Base-by-base conservation (phyloP, 768 basidiomycete species). In the Mycena vitilis region DNA sequence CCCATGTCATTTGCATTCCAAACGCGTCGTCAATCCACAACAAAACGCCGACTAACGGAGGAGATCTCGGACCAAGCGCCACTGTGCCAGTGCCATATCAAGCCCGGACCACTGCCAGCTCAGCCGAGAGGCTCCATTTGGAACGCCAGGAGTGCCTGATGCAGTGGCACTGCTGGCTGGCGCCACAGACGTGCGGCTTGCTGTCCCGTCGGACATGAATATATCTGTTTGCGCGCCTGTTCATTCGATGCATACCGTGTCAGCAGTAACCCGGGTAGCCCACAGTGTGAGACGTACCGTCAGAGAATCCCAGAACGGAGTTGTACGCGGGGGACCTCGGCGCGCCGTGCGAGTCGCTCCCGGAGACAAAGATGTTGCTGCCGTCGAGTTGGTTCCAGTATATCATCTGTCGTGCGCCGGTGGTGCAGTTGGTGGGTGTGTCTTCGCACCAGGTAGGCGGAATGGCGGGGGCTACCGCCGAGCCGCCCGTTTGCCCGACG, bases 361-460 rank as follows among this genome's bases (percentile, higher is more conserved):
- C 82, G 20, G 75, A 75, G 15, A 82, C 75, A 16, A 75, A 66
- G 45, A 85, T 81, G 53, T 85, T 85, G 52, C 82, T 82, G 1
- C 81, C 83, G 40, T 83, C 82, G 1, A 75, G 68, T 63, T 84
- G 84, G 65, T 83, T 76, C 80, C 80, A 84, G 63, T 72, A 83
- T 16, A 85, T 71, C 80, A 84, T 82, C 78, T 85, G 84, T 60
- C 83, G 83, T 11, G 84, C 72, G 4, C 84, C 84, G 15, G 69
- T 25, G 6, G 78, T 77, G 62, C 84, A 85, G 59, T 75, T 67
- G 4, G 62, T 71, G 25, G 71, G 72, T 22, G 81, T 71, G 30
- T 75, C 78, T 71, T 84, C 80, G 61, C 83, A 85, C 81, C 81
- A 85, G n/a, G 80, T 78, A 2, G 83, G 77, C 1, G 84, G 76